Base-by-base conservation (phyloP, 495 filamentous ascomycete species). In the Pyronema domesticum region DNA sequence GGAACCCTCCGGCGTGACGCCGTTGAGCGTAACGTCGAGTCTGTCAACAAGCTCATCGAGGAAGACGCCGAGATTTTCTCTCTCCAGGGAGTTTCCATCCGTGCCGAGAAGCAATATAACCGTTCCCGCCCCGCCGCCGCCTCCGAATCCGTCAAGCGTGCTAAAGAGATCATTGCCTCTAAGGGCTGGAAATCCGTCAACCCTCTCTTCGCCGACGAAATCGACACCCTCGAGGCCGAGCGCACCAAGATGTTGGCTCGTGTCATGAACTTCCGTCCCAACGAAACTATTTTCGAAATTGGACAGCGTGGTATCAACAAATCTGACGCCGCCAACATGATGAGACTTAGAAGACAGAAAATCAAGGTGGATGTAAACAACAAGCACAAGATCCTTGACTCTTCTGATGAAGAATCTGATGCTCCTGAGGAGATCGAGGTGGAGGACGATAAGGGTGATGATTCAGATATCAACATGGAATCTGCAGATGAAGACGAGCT, bases 231-330 rank as follows among this genome's bases (percentile, higher is more conserved):
- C 11, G 83, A 89, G 60, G 72, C 75, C 19, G 82, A 83, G 57
- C 77, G 89, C 6, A 80, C 85, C 37, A 79, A 80, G 51, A 89
- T 99, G 80, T 73, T 99, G 3, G 81, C 82, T 39, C 78, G 80
- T 30, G 82, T 99, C 46, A 85, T 85, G 59, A 80, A 79, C 1
- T 95, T 89, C 70, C 76, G 87, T 60, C 91, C 91, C 0, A 74
- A 80, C 48, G 93, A 99, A 63, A 95, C 91, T 0, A 80, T 99
- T 18, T 96, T 99, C 62, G 91, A 99, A 65, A 80, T 94, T 57
- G 83, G 87, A 3, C 80, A 81, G 54, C 73, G 78, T 55, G 78
- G 82, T 13, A 76, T 74, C 55, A 74, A 74, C 19, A 73, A 75
- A 45, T 75, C 70, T 54, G 85, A 84, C 62, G 77, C 86, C 8